phyloP scores from a whole-genome alignment of 2,329 filamentous ascomycete species.

The Apiospora hydei region DNA sequence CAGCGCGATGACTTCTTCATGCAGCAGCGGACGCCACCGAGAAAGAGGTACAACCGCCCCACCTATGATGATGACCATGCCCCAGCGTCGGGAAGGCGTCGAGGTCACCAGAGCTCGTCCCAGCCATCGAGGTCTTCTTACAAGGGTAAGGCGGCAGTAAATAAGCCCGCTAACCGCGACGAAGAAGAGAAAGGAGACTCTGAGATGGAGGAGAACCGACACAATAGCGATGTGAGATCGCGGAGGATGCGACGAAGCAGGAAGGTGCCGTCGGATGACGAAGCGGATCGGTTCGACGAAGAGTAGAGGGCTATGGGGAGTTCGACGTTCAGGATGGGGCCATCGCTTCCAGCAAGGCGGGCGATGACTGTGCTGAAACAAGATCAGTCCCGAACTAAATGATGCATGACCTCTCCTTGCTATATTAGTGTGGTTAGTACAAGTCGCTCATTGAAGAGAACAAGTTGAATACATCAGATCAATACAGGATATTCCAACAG shows the following conservation, averaged over 20 bases:
- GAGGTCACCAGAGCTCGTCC: not conserved
- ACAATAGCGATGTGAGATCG: not conserved
- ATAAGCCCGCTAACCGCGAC: not conserved
- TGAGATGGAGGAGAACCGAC: not conserved
- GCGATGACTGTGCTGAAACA: not conserved
- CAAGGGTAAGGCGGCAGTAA: not conserved
- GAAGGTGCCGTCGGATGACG: not conserved
- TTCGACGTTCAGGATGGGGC: not conserved
- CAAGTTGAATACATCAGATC: not conserved
- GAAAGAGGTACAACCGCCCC: not conserved
- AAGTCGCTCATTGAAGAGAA: not conserved
- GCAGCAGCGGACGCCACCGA: not conserved
- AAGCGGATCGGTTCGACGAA: not conserved
- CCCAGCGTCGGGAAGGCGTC: not conserved
- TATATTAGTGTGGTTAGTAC: not conserved
- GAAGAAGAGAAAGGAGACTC: not conserved
- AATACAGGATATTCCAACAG: not conserved
- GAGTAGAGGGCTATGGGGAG: not conserved
- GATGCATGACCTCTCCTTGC: not conserved
- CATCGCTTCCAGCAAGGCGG: too few relatives aligned
- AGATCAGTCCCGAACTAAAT: not conserved
- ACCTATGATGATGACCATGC: not conserved
- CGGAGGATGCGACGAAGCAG: not conserved
- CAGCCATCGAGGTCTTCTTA: not conserved
- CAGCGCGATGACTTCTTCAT: conserved; percentile 27